Conservation (phyloP, 768 basidiomycete species). For the Russula vinacea region DNA sequence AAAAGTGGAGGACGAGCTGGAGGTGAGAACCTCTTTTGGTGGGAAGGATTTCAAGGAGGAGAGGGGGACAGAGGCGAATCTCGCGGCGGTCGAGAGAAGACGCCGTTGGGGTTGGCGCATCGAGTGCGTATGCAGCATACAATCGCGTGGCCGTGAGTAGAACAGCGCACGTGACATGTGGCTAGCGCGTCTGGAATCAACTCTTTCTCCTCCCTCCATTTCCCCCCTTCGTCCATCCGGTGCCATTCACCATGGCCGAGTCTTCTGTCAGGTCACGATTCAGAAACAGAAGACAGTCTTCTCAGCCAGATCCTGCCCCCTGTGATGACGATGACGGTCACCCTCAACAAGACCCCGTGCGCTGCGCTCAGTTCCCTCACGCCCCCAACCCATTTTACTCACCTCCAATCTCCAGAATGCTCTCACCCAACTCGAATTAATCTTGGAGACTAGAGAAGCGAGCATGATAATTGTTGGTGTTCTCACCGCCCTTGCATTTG, state of each 20-base stretch:
- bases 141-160: neutral
- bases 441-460: conserved; percentile 59
- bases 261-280: conserved; percentile 8
- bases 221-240: neutral
- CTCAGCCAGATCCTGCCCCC: conserved; percentile 1
- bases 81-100: conserved; percentile 47
- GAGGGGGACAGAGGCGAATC: conserved; percentile 51
- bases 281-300: conserved; percentile 18
- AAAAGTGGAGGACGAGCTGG: conserved; percentile 40
- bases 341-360: conserved; percentile 20
- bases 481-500: conserved; percentile 75
- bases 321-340: conserved; percentile 13
- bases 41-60: conserved; percentile 57
- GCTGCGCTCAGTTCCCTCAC: neutral
- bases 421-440: conserved; percentile 57
- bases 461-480: conserved; percentile 59
- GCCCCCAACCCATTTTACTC: neutral
- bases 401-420: conserved; percentile 41
- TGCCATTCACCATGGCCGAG: conserved; percentile 22
- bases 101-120: conserved; percentile 65
- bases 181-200: neutral
- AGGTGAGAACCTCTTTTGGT: conserved; percentile 49
- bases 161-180: neutral
- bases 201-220: neutral
- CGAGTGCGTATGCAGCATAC: conserved; percentile 9